Evolutionary conservation across 345 rosid species (phyloP), one percentile per base, ranked within the genome.

Genomic region (Eucalyptus coolabah): DNA sequence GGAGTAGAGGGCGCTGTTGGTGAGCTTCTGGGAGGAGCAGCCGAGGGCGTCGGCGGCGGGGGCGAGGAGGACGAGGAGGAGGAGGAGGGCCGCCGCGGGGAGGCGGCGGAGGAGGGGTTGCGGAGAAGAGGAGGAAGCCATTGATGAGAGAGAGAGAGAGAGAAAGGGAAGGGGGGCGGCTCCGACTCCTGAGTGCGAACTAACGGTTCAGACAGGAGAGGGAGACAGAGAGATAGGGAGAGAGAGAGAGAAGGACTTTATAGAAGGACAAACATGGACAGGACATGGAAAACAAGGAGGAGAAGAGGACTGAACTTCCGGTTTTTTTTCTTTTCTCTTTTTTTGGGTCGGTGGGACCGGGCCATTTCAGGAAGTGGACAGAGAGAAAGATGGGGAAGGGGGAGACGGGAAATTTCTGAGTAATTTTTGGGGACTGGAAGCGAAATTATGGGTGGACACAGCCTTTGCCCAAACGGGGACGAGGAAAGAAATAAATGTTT

Each of bases 11-110:
- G 12, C 92, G 89, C 28, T 93, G 92, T 45, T 88, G 28, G 5
- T 65, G 54, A 94, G 49, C n/a, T 91, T 94, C 89, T 94, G 97
- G 3, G 99, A 92, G 6, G 92, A 50, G 91, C 99, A 97, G 42
- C 88, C 87, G 12, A 91, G 95, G 12, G 99, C 92, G 80, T 88
- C 77, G 17, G 93, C 89, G 9, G 96, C 95, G 32, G 94, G 91
- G 91, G 93, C 88, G 53, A 93, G 87, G 42, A 91, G 42, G 16
- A 51, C 88, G 88, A 91, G 60, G 90, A 91, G n/a, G 86, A 88
- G 32, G 59, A 90, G 42, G 86, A 37, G 40, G 21, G 32, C 10
- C 17, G 14, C 18, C n/a, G 34, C 50, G 13, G 34, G 32, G 85
- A 67, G 83, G 50, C 21, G 56, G 51, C 60, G 82, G 44, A 83